Evolutionary conservation across 2,329 filamentous ascomycete genomes (phyloP), one percentile per base, ranked within the genome.

Genomic region (Tolypocladium paradoxum): DNA sequence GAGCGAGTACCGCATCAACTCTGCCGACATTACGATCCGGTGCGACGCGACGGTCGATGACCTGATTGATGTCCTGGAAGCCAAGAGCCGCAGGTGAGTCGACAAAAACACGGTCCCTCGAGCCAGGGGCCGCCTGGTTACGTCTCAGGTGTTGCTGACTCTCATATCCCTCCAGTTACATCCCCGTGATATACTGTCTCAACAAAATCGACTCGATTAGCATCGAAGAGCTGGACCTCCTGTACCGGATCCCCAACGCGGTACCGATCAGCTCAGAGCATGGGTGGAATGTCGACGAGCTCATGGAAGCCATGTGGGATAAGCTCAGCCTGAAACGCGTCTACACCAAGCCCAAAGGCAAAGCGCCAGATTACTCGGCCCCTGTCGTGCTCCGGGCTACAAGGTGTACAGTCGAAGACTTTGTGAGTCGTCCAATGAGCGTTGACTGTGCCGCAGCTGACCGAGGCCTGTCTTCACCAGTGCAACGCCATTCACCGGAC

Each of bases 151-250:
- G 14, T 27, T 16, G 22, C 40, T 27, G 16, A 46, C 18, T 3
- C 24, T 46, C 16, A 31, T 24, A n/a, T 31, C 24, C 12, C 8
- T n/a, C 3, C 55, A 90, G 88, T 68, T 99, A 99, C 69, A 97
- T 99, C 60, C 93, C 93, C n/a, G 93, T 97, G 58, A 89, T 99
- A 52, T 99, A 99, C 73, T 93, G 95, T 43, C 79, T 99, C 64
- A 99, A 99, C 81, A 99, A 99, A 77, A 99, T 99, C 62, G 93
- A 99, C 72, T 84, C 91, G 53, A 97, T 99, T 68, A 92, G 89
- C 50, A 97, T 99, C 62, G 92, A 99, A 72, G 93, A 99, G 72
- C 79, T 99, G 56, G 93, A 99, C 71, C 76, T 99, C 56, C 78
- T 99, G 31, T 97, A 99, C 73, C 85, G 92, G 43, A 99, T 99